Evolutionary conservation across 495 filamentous ascomycete species (phyloP), one percentile per base, ranked within the genome.

Genomic region (Polyplosphaeria fusca): DNA sequence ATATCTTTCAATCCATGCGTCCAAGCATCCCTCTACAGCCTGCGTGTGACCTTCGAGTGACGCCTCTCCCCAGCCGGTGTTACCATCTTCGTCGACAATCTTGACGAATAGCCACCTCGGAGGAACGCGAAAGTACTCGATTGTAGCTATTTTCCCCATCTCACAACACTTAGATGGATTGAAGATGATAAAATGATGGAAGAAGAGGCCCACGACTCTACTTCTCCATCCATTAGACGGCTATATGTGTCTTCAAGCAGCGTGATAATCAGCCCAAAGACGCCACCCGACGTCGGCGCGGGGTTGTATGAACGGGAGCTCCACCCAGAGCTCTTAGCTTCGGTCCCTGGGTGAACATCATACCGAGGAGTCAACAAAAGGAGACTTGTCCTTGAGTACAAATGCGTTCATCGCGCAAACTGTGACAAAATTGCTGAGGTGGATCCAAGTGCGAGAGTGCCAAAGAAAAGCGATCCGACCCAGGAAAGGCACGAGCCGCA

Each of bases 51-150:
- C 86, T 70, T 91, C 86, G 3, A 91, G 73, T 0, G 83, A 87
- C 4, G 83, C 84, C 68, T 90, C 87, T 32, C 87, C 87, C 87
- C 87, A 91, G n/a, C 87, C 87, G 55, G 73, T 75, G 12, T 79
- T 71, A 22, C 78, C 82, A 11, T 78, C 76, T 37, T 83, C 77
- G 66, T 87, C 84, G 18, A 77, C 79, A 54, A 90, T 77, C 63
- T 89, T 89, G 60, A 90, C 87, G 57, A 91, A 91, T 9, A 90
- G 78, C 87, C 87, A 91, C 32, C 86, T 75, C 23, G 86, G 86
- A 1, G 82, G 77, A 30, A 89, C 80, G 19, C 86, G 80, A 67
- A 89, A 89, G 67, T 88, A 87, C 64, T 88, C 86, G 42, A 89
- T 84, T 39, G 68, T 76, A 49, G 76, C 76, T 61, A 89, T 88